These are phyloP conservation scores for Phyllosticta citribraziliensis DNA, from an alignment of 2,329 filamentous ascomycete genomes.

Conservation along the genomic window DNA sequence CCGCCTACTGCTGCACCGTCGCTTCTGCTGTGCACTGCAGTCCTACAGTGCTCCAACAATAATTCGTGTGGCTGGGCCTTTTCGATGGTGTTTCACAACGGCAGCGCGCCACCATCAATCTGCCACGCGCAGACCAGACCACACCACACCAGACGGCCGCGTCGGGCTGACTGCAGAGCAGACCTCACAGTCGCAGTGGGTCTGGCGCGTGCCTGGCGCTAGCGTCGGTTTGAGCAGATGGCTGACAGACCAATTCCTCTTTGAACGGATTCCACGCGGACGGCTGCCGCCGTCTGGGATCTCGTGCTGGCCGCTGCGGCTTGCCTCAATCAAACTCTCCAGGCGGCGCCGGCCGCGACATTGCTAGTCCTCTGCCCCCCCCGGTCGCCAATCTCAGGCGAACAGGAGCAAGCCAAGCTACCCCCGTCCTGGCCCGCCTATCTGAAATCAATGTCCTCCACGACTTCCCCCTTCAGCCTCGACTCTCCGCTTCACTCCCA, in stretches of 20 bases:
- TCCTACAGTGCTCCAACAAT: too few species aligned
- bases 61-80: neutral
- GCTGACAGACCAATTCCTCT: neutral
- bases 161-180: neutral
- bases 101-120: neutral
- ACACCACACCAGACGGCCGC: too few species aligned
- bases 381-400: neutral
- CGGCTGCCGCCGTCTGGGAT: neutral
- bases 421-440: constrained; percentile 1
- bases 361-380: neutral
- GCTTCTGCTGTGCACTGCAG: neutral
- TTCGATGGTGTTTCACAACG: neutral
- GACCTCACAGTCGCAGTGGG: neutral
- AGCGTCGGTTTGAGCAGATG: neutral
- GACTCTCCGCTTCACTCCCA: constrained; percentile 5
- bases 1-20: too few species aligned
- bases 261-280: neutral
- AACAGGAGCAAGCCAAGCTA: constrained; percentile 8
- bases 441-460: neutral
- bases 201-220: neutral
- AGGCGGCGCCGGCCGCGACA: constrained; percentile 7
- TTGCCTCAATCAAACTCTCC: constrained; percentile 8
- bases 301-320: neutral
- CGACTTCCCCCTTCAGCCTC: constrained; percentile 6
- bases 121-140: neutral